These are phyloP conservation scores for Ascochyta pisi DNA, from an alignment of 2,329 filamentous ascomycete genomes.

Conservation along the genomic window DNA sequence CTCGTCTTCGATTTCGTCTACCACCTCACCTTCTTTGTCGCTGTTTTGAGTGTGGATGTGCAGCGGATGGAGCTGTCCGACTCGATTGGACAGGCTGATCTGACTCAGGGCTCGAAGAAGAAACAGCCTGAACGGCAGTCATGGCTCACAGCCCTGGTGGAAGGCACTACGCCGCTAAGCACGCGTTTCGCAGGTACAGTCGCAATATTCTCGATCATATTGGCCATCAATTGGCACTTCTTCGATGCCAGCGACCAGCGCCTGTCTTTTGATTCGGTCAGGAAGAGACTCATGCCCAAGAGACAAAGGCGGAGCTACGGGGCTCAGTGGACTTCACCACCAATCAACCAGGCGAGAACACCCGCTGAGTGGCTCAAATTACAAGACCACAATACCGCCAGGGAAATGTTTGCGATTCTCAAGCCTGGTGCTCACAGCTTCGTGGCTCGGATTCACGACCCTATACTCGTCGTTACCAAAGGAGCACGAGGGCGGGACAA, in stretches of 20 bases:
- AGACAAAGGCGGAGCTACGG: slow-evolving; percentile 25
- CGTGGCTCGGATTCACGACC: slow-evolving; percentile 76
- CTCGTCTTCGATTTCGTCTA: slow-evolving; percentile 80
- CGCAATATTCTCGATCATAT: slow-evolving; percentile 74
- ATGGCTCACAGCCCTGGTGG: slow-evolving; percentile 68
- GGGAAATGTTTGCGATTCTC: slow-evolving; percentile 76
- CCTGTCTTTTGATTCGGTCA: slow-evolving; percentile 34
- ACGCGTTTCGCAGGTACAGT: slow-evolving; percentile 78
- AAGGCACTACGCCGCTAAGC: slow-evolving; percentile 70
- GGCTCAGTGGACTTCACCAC: slow-evolving; percentile 53
- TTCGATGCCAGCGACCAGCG: slow-evolving; percentile 64
- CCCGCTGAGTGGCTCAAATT: slow-evolving; percentile 77
- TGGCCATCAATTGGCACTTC: slow-evolving; percentile 80
- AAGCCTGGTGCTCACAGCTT: slow-evolving; percentile 76
- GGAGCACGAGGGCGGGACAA: slow-evolving; percentile 69
- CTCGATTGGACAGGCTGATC: slow-evolving; percentile 61
- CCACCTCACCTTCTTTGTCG: slow-evolving; percentile 79
- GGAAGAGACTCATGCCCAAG: slow-evolving; percentile 31
- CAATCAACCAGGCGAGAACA: slow-evolving; percentile 76
- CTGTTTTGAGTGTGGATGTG: slow-evolving; percentile 80
- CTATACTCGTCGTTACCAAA: slow-evolving; percentile 74
- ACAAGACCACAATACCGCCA: slow-evolving; percentile 80
- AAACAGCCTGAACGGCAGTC: slow-evolving; percentile 56
- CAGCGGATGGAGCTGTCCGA: slow-evolving; percentile 77
- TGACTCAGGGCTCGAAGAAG: slow-evolving; percentile 51